phyloP scores from a whole-genome alignment of 176 grass and related monocot species.

The Triticum dicoccoides region DNA sequence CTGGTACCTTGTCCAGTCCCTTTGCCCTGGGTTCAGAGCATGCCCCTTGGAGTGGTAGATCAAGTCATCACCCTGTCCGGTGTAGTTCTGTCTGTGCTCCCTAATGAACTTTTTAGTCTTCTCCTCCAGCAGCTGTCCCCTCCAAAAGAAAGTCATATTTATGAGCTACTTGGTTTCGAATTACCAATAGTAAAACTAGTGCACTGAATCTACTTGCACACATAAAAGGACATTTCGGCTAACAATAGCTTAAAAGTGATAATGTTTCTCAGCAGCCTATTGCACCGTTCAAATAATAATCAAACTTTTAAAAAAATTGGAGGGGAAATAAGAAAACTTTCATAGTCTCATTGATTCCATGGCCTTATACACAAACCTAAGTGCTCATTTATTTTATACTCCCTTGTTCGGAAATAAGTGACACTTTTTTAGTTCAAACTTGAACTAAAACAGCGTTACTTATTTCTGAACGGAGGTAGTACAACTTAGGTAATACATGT shows the following conservation, averaged over 20 bases:
- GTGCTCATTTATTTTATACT: not conserved
- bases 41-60: constrained; percentile 96
- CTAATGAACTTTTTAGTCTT: constrained; percentile 66
- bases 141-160: not conserved
- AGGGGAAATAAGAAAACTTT: not conserved
- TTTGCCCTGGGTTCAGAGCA: constrained; percentile 70
- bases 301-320: not conserved
- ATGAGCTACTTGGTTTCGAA: not conserved
- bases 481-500: not conserved
- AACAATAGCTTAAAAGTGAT: not conserved
- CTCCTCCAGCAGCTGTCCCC: constrained; percentile 51
- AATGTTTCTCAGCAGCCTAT: not conserved
- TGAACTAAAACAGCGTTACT: too few relatives aligned
- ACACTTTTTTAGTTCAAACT: too few relatives aligned
- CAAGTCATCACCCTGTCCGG: constrained; percentile 70
- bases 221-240: not conserved
- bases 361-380: not conserved
- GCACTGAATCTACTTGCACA: not conserved
- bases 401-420: too few relatives aligned
- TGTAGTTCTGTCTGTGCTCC: constrained; percentile 86
- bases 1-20: constrained; percentile 85
- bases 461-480: too few relatives aligned
- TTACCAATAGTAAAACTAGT: not conserved
- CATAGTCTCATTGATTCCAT: not conserved
- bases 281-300: not conserved